These are phyloP conservation scores for Chlorencoelia australis DNA, from an alignment of 2,329 filamentous ascomycete genomes.

Conservation along the genomic window DNA sequence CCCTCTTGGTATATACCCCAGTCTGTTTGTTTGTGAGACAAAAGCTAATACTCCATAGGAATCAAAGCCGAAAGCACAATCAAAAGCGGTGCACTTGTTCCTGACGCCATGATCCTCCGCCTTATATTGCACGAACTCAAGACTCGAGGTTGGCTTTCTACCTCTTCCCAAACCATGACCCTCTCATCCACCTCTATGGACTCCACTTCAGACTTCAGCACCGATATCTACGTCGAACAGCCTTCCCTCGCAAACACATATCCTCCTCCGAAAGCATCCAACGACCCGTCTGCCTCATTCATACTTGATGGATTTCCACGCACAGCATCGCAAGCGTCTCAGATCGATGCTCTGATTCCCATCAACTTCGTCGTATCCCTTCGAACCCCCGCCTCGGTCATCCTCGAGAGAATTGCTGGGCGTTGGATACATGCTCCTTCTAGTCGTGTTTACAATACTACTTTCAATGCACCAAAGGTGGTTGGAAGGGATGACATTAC, in stretches of 20 bases:
- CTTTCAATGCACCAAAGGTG: slow-evolving; percentile 78
- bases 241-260: slow-evolving; percentile 27
- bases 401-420: slow-evolving; percentile 80
- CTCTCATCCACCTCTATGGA: slow-evolving; percentile 25
- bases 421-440: slow-evolving; percentile 91
- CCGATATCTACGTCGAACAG: slow-evolving; percentile 21
- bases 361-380: slow-evolving; percentile 90
- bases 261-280: slow-evolving; percentile 39
- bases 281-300: slow-evolving; percentile 75
- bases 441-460: slow-evolving; percentile 89
- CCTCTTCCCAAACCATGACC: slow-evolving; percentile 30
- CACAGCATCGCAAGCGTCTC: slow-evolving; percentile 68
- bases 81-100: slow-evolving; percentile 79
- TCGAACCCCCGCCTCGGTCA: slow-evolving; percentile 74
- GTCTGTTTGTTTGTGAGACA: background rate
- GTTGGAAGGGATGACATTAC: slow-evolving; percentile 81
- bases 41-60: slow-evolving; percentile 40
- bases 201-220: slow-evolving; percentile 27
- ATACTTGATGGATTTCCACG: slow-evolving; percentile 95
- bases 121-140: slow-evolving; percentile 86
- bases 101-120: slow-evolving; percentile 82
- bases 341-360: slow-evolving; percentile 73
- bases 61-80: slow-evolving; percentile 86
- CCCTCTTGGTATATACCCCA: slow-evolving; percentile 57
- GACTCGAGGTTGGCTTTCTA: slow-evolving; percentile 70